Conservation (phyloP, 371 early-diverging fungal species). For the Apophysomyces trapeziformis region DNA sequence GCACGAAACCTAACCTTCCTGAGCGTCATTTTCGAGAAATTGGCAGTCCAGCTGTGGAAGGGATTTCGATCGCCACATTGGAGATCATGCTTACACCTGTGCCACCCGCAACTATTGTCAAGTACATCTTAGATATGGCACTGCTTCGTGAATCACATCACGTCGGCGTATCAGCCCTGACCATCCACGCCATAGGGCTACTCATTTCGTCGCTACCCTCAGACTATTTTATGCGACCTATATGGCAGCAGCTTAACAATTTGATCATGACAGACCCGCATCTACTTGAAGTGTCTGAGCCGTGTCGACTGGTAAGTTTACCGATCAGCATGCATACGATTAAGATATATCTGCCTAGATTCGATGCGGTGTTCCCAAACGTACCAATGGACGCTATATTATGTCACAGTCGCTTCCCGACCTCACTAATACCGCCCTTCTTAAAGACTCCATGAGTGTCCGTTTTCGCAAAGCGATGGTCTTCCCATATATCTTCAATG, state of each 20-base stretch:
- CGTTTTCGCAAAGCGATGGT: constrained; percentile 54
- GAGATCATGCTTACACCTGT: constrained; percentile 67
- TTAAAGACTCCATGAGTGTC: constrained; percentile 44
- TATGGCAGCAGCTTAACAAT: constrained; percentile 49
- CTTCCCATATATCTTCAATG: constrained; percentile 59
- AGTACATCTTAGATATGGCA: constrained; percentile 48
- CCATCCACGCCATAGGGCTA: constrained; percentile 52
- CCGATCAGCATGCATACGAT: too few species aligned
- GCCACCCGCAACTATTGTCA: constrained; percentile 43
- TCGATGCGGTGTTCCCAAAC: constrained; percentile 50
- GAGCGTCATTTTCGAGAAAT: constrained; percentile 83
- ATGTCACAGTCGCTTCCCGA: constrained; percentile 47
- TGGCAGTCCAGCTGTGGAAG: constrained; percentile 73
- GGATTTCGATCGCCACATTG: constrained; percentile 66
- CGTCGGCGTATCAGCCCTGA: constrained; percentile 46
- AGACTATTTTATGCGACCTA: constrained; percentile 45
- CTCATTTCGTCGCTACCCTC: constrained; percentile 49
- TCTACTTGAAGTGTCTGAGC: constrained; percentile 53
- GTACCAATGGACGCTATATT: constrained; percentile 40
- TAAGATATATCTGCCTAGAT: constrained; percentile 31
- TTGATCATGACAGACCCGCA: constrained; percentile 46
- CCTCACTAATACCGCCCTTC: constrained; percentile 35
- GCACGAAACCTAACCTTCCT: constrained; percentile 59
- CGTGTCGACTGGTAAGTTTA: constrained; percentile 51
- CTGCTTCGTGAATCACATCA: constrained; percentile 51